phyloP scores from a whole-genome alignment of 805 yeast species.

The Debaryomyces tyrocola region DNA sequence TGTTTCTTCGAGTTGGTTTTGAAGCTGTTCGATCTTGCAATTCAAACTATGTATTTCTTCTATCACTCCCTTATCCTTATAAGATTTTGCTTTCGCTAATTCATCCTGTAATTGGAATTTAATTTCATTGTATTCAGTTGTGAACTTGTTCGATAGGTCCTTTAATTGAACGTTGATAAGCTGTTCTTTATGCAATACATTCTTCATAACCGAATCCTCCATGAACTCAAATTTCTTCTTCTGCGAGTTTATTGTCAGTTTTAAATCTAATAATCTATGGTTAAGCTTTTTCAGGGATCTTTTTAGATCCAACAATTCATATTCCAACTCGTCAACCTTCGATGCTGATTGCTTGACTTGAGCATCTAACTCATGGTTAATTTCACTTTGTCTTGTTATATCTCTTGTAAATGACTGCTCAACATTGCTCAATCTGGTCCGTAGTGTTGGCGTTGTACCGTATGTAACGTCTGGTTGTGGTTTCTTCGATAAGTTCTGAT shows the following conservation, averaged over 20 bases:
- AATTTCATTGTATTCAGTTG: conserved; percentile 28
- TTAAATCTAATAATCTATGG: conserved; percentile 5
- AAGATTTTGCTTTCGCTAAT: conserved; percentile 23
- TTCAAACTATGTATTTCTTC: conserved; percentile 18
- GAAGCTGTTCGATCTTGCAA: conserved; percentile 6
- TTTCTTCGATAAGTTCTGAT: conserved; percentile 3
- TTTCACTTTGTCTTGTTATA: conserved; percentile 3
- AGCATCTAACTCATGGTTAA: conserved; percentile 8
- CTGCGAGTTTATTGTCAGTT: conserved; percentile 5
- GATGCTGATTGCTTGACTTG: conserved; percentile 11
- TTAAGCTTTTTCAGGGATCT: conserved; percentile 9
- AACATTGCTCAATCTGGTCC: conserved; percentile 6
- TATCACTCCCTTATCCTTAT: conserved; percentile 19
- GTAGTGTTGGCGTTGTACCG: neutral
- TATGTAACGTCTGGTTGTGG: neutral
- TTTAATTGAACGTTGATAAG: conserved; percentile 26
- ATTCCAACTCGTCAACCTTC: conserved; percentile 18
- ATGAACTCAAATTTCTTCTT: conserved; percentile 19
- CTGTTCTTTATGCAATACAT: conserved; percentile 29
- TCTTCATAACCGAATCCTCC: conserved; percentile 27
- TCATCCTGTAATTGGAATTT: conserved; percentile 35
- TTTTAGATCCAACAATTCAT: conserved; percentile 17
- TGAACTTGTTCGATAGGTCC: conserved; percentile 26
- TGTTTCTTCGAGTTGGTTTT: conserved; percentile 10
- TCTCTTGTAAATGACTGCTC: conserved; percentile 9